A percentile compares a stretch with the other conserved stretches of the same genome.
phyloP scores from a whole-genome alignment of 148 eudicot species.

The Salicornia ramosissima region DNA sequence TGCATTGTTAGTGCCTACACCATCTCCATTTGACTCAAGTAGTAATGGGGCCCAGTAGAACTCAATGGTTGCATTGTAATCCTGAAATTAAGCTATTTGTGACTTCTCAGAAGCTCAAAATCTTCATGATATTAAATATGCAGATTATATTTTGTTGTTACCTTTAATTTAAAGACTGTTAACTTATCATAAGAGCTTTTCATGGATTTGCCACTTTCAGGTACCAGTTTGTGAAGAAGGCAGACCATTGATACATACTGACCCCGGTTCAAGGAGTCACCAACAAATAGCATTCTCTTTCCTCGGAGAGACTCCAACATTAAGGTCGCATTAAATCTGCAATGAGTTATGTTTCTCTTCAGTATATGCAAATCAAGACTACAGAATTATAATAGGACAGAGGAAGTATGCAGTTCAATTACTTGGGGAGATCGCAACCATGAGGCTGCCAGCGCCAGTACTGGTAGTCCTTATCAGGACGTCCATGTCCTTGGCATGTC shows the following conservation, averaged over 20 bases:
- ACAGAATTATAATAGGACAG: background rate
- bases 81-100: constrained; percentile 32
- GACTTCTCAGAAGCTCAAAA: background rate
- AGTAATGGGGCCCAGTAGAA: constrained; percentile 99
- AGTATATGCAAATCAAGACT: background rate
- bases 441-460: constrained; percentile 92
- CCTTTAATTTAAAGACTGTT: constrained; percentile 74
- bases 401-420: background rate
- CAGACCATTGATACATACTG: constrained; percentile 86
- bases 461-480: constrained; percentile 71
- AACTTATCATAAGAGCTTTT: constrained; percentile 48
- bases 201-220: constrained; percentile 68
- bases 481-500: constrained; percentile 79
- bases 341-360: background rate
- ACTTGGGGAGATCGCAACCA: constrained; percentile 79
- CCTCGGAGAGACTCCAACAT: constrained; percentile 84
- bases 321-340: constrained; percentile 79
- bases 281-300: constrained; percentile 83
- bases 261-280: constrained; percentile 82
- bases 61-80: constrained; percentile 88
- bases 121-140: background rate
- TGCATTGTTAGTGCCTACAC: constrained; percentile 54
- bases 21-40: constrained; percentile 82
- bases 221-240: constrained; percentile 70
- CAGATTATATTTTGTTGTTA: constrained; percentile 8